Conservation (phyloP, 2,329 filamentous ascomycete species). For the Hymenoscyphus occultus region DNA sequence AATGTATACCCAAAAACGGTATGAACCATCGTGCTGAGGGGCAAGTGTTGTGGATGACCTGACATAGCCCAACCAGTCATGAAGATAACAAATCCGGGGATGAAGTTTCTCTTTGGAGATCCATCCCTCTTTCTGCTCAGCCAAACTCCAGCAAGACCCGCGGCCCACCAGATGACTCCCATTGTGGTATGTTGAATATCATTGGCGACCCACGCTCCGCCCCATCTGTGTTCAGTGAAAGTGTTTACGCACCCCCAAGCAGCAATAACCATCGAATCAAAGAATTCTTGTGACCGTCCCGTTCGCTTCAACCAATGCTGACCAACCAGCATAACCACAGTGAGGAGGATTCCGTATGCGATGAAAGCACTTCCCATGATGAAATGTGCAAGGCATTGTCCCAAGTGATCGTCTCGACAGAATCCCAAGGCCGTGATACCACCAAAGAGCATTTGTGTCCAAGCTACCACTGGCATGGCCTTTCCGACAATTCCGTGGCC, state of each 20-base stretch:
- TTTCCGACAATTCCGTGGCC: conserved; percentile 83
- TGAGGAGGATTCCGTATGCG: conserved; percentile 84
- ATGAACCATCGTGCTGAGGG: conserved; percentile 85
- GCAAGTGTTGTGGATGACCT: conserved; percentile 78
- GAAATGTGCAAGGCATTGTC: conserved; percentile 93
- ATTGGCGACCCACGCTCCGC: conserved; percentile 81
- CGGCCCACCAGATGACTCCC: conserved; percentile 98
- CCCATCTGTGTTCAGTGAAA: conserved; percentile 97
- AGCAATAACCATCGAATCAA: conserved; percentile 86
- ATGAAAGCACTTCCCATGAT: conserved; percentile 99
- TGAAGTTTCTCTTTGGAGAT: conserved; percentile 83
- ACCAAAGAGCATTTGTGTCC: conserved; percentile 94
- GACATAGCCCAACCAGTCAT: conserved; percentile 97
- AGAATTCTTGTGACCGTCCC: conserved; percentile 93
- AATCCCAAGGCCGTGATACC: conserved; percentile 91
- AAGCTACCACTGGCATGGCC: conserved; percentile 77
- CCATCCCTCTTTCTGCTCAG: conserved; percentile 81
- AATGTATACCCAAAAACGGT: conserved; percentile 89
- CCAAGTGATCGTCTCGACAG: conserved; percentile 85
- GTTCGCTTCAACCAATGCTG: conserved; percentile 81
- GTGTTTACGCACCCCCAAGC: conserved; percentile 97
- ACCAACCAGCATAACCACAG: conserved; percentile 81
- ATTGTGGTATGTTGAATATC: conserved; percentile 98
- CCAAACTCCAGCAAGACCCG: conserved; percentile 89
- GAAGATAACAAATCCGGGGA: conserved; percentile 86